A percentile compares a stretch with the other conserved stretches of the same genome.
Evolutionary conservation across 495 filamentous ascomycete species (phyloP).

Genomic region (Trichoderma asperelloides): DNA sequence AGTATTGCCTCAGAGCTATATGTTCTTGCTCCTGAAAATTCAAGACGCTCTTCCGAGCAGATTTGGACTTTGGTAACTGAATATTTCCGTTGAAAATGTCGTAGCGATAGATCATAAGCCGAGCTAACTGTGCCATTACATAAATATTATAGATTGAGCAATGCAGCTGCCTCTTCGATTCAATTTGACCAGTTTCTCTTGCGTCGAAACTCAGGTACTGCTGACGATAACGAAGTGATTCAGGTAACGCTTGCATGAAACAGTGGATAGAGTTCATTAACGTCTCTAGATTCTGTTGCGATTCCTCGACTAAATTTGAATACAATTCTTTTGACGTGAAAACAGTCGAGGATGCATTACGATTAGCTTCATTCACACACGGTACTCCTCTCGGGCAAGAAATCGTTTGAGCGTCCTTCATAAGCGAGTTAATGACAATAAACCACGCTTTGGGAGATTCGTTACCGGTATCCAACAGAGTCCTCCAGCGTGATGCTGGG

Average conservation of each 20-base stretch:
- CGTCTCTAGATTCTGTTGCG: slow-evolving; percentile 11
- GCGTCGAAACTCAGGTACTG: slow-evolving; percentile 20
- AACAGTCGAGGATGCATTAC: slow-evolving; percentile 6
- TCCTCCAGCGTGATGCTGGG: slow-evolving; percentile 22
- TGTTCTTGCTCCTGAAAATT: slow-evolving; percentile 3
- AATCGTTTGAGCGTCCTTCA: slow-evolving; percentile 22
- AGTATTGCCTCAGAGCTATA: not conserved
- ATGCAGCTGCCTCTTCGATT: slow-evolving; percentile 11
- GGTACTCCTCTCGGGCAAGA: slow-evolving; percentile 8
- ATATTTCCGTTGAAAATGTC: slow-evolving; percentile 14
- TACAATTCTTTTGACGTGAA: not conserved
- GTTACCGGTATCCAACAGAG: slow-evolving; percentile 23
- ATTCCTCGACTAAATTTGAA: too few relatives aligned
- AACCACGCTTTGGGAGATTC: slow-evolving; percentile 30
- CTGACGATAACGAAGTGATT: slow-evolving; percentile 15
- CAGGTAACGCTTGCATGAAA: slow-evolving; percentile 17
- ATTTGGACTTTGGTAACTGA: too few relatives aligned
- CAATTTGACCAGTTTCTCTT: not conserved
- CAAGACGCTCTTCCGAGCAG: not conserved
- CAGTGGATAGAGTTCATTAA: slow-evolving; percentile 20
- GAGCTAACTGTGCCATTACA: slow-evolving; percentile 24
- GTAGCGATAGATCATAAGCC: slow-evolving; percentile 27
- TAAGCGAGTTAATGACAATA: slow-evolving; percentile 26
- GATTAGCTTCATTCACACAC: not conserved
- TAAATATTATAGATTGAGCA: slow-evolving; percentile 21